Base-by-base conservation (phyloP, 441 rosid genomes). In the Lagerstroemia fauriei region DNA sequence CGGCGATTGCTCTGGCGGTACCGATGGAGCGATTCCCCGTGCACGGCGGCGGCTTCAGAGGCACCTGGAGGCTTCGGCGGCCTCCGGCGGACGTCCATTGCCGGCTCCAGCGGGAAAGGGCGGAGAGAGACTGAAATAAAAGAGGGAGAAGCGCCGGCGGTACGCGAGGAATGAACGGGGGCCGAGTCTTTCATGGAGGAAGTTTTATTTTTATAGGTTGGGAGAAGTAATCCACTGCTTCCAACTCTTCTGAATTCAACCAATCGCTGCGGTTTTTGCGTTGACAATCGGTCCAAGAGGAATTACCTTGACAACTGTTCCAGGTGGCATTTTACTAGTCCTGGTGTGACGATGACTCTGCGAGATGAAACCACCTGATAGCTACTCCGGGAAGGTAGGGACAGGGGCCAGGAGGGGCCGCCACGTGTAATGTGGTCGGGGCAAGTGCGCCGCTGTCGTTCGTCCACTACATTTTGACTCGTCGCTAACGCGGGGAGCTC, bases 41-140 rank as follows among this genome's bases (percentile, higher is more conserved):
- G 70, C 31, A 34, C 73, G 25, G 12, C 61, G 78, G 46, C 53
- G 25, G 78, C 44, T 38, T 38, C 41, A 41, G 78, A 22, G 56
- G n/a, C 38, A 34, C 59, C 63, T 25, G 78, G 61, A 48, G 78
- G 61, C 78, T 50, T 75, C 24, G 48, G 57, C 12, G 78, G 78
- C 48, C 83, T 75, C 79, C 83, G 73, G 50, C 74, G 66, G 78
- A 81, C 10, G 74, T 81, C 83, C 83, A 73, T 38, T 27, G 61
- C 78, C 78, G 61, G 78, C 57, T 22, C 61, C 78, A 44, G 41
- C 78, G 61, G 25, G 25, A 41, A 56, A 75, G 14, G 61, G 38
- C 32, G 61, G 44, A 51, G 32, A 51, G 41, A 73, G 56, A 44
- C 9, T 31, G 51, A 32, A 61, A 29, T 1, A 46, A 18, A 17